Percentiles rank a stretch among this genome's conserved stretches.
Conservation (phyloP, 768 basidiomycete genomes). For the Russula ochroleuca region DNA sequence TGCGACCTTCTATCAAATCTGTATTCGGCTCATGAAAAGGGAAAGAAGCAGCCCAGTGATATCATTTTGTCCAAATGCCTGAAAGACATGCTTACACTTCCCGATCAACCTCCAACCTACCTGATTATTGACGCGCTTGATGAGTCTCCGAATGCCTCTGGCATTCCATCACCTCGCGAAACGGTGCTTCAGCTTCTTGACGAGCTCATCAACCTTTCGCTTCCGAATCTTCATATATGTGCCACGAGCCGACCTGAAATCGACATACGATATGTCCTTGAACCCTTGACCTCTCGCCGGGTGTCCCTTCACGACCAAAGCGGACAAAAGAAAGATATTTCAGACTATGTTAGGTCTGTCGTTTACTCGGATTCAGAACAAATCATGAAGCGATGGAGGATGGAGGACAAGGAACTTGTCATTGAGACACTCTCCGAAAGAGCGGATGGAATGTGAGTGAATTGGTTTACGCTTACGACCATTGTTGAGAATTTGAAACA, state of each 20-base stretch:
- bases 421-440: not conserved
- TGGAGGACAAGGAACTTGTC: not conserved
- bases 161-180: not conserved
- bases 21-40: not conserved
- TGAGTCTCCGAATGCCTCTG: constrained; percentile 2
- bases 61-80: not conserved
- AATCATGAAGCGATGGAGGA: not conserved
- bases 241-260: constrained; percentile 13
- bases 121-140: constrained; percentile 12
- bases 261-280: constrained; percentile 4
- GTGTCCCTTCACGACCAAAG: constrained; percentile 6
- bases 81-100: constrained; percentile 3
- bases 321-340: constrained; percentile 6
- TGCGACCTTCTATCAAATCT: not conserved
- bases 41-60: not conserved
- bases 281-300: not conserved
- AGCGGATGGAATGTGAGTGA: constrained; percentile 12
- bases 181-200: not conserved
- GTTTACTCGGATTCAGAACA: constrained; percentile 6
- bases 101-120: not conserved
- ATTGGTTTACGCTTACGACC: not conserved
- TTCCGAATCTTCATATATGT: constrained; percentile 5
- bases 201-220: not conserved
- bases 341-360: not conserved
- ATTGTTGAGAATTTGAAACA: not conserved